These are phyloP conservation scores for Stachybotrys chlorohalonatus DNA, from an alignment of 2,329 filamentous ascomycete genomes.

Conservation along the genomic window DNA sequence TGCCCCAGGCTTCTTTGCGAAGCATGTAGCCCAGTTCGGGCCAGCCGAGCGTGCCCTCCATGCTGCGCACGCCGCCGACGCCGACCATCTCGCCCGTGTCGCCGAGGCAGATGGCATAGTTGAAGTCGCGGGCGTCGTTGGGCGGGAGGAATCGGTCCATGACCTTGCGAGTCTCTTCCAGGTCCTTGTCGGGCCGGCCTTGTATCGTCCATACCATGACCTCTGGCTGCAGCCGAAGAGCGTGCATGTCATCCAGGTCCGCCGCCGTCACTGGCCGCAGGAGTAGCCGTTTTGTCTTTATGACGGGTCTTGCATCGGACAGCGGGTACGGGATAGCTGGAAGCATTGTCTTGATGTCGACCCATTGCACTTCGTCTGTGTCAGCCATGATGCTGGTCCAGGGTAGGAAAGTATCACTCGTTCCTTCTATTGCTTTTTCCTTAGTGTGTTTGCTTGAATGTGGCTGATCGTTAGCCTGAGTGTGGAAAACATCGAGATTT, in stretches of 20 bases:
- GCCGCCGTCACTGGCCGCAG: conserved; percentile 39
- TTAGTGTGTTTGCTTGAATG: no score
- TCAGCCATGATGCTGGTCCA: conserved; percentile 9
- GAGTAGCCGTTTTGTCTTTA: conserved; percentile 44
- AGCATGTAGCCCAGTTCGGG: conserved; percentile 53
- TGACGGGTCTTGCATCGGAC: conserved; percentile 24
- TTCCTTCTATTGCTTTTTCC: no score
- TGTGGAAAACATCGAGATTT: no score
- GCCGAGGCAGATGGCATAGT: conserved; percentile 42
- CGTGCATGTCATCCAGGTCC: conserved; percentile 41
- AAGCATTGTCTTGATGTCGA: conserved; percentile 38
- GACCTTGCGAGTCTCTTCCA: conserved; percentile 31
- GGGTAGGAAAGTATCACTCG: background rate
- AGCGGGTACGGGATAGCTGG: conserved; percentile 33
- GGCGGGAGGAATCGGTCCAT: conserved; percentile 36
- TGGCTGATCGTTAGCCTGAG: no score
- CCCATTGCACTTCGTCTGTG: conserved; percentile 14
- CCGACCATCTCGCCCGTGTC: conserved; percentile 43
- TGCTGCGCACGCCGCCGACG: conserved; percentile 32
- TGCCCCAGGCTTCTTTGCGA: conserved; percentile 42
- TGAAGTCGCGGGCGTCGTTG: conserved; percentile 42
- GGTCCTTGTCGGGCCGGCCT: conserved; percentile 31
- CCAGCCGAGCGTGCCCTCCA: conserved; percentile 35
- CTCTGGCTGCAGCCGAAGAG: conserved; percentile 47
- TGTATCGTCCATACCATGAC: conserved; percentile 51